A percentile compares a stretch with the other conserved stretches of the same genome.
Evolutionary conservation across 768 basidiomycete species (phyloP).

Genomic region (Auriculariales sp.): DNA sequence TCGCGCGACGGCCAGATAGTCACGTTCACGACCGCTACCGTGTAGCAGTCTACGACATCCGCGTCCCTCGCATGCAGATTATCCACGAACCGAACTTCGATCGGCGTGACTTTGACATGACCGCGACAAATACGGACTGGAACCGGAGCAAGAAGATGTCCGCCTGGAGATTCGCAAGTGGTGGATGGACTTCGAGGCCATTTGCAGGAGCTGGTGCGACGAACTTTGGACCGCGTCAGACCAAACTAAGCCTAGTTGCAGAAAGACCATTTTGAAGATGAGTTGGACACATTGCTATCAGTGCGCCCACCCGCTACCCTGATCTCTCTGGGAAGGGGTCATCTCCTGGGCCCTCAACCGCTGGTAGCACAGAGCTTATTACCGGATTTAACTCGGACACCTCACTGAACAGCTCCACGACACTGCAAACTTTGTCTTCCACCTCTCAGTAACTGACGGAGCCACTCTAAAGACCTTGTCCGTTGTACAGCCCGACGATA

Average conservation of each 20-base stretch:
- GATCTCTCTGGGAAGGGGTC: too few species aligned
- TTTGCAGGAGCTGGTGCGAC: slow-evolving; percentile 42
- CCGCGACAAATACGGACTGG: slow-evolving; percentile 10
- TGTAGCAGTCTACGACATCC: slow-evolving; percentile 49
- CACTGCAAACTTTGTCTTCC: slow-evolving; percentile 6
- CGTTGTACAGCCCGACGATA: too few species aligned
- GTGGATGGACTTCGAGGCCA: slow-evolving; percentile 50
- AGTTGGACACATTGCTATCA: too few species aligned
- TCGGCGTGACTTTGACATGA: not conserved
- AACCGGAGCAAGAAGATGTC: slow-evolving; percentile 33
- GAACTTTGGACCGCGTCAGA: not conserved
- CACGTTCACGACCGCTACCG: slow-evolving; percentile 28
- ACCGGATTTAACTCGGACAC: too few species aligned
- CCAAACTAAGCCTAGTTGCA: slow-evolving; percentile 9
- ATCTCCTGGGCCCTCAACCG: too few species aligned
- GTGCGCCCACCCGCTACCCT: too few species aligned
- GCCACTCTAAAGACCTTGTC: slow-evolving; percentile 1
- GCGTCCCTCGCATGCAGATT: slow-evolving; percentile 47
- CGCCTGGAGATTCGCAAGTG: slow-evolving; percentile 45
- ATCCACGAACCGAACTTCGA: slow-evolving; percentile 8
- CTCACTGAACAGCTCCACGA: not conserved
- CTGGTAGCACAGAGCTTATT: too few species aligned
- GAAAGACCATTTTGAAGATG: slow-evolving; percentile 27
- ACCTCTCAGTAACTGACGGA: not conserved
- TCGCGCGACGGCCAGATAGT: slow-evolving; percentile 21